Conservation (phyloP, 2,329 filamentous ascomycete species). For the Talaromyces amestolkiae region DNA sequence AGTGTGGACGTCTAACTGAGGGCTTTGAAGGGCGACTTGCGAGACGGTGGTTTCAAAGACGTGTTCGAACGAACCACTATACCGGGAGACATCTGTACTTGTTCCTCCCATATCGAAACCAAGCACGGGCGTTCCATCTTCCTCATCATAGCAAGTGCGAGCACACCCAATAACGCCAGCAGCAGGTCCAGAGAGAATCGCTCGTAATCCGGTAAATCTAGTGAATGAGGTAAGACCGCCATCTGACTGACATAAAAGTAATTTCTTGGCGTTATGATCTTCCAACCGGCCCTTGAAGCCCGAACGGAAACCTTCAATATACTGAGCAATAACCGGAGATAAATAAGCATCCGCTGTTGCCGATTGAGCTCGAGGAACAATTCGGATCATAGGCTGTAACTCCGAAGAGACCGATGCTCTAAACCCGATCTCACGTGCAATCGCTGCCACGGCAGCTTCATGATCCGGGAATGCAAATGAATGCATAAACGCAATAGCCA, state of each 20-base stretch:
- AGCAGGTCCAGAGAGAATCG: slow-evolving; percentile 81
- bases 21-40: slow-evolving; percentile 86
- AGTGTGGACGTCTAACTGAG: slow-evolving; percentile 88
- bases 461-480: slow-evolving; percentile 83
- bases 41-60: slow-evolving; percentile 91
- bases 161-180: slow-evolving; percentile 90
- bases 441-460: slow-evolving; percentile 68
- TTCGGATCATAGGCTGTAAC: slow-evolving; percentile 77
- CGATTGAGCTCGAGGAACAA: slow-evolving; percentile 68
- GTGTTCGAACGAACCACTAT: slow-evolving; percentile 82
- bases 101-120: slow-evolving; percentile 96
- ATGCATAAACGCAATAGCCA: slow-evolving; percentile 63
- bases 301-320: slow-evolving; percentile 51
- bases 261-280: slow-evolving; percentile 69
- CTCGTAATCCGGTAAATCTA: slow-evolving; percentile 74
- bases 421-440: slow-evolving; percentile 75
- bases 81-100: slow-evolving; percentile 81
- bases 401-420: slow-evolving; percentile 70
- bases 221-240: slow-evolving; percentile 56
- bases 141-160: slow-evolving; percentile 79
- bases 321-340: slow-evolving; percentile 69
- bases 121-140: slow-evolving; percentile 78
- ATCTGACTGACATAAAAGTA: slow-evolving; percentile 78
- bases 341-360: slow-evolving; percentile 74
- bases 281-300: slow-evolving; percentile 75